Evolutionary conservation across 371 early-diverging fungal species (phyloP).

Genomic region (Mortierella sp.): DNA sequence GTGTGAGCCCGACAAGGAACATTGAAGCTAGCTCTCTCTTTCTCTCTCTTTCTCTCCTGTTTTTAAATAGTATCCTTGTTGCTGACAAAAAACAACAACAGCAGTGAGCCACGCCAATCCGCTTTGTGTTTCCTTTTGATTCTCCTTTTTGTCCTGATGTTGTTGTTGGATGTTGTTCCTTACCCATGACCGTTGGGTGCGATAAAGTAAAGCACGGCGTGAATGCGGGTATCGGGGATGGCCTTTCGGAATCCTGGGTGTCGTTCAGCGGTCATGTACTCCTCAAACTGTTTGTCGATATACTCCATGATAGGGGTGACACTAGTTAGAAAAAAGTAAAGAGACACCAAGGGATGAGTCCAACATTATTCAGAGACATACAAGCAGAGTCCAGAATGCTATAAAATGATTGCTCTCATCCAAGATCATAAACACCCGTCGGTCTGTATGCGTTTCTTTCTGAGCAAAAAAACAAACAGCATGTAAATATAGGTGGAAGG

Average conservation of each 20-base stretch:
- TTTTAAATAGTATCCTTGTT: neutral
- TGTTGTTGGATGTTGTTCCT: slow-evolving; percentile 1
- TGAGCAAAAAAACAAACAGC: slow-evolving; percentile 10
- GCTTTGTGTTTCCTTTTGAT: slow-evolving; percentile 17
- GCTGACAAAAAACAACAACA: neutral
- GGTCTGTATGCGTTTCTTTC: slow-evolving; percentile 3
- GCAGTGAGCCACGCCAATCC: neutral
- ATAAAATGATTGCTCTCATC: slow-evolving; percentile 12
- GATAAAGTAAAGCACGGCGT: slow-evolving; percentile 96
- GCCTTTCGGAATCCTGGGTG: slow-evolving; percentile 82
- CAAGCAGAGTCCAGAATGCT: slow-evolving; percentile 4
- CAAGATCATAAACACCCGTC: slow-evolving; percentile 3
- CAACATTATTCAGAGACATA: slow-evolving; percentile 10
- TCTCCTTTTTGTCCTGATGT: neutral
- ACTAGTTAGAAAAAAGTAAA: slow-evolving; percentile 54
- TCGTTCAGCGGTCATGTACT: slow-evolving; percentile 91
- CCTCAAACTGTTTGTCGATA: slow-evolving; percentile 93
- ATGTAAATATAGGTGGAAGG: slow-evolving; percentile 40
- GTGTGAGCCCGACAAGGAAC: slow-evolving; percentile 32
- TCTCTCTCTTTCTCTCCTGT: slow-evolving; percentile 53
- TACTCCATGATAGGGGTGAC: slow-evolving; percentile 86
- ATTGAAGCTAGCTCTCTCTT: slow-evolving; percentile 57
- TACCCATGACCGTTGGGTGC: slow-evolving; percentile 93
- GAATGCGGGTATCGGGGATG: slow-evolving; percentile 89
- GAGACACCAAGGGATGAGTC: neutral